These are phyloP conservation scores for Fusarium sp. DNA, from an alignment of 2,329 filamentous ascomycete genomes.

Conservation along the genomic window DNA sequence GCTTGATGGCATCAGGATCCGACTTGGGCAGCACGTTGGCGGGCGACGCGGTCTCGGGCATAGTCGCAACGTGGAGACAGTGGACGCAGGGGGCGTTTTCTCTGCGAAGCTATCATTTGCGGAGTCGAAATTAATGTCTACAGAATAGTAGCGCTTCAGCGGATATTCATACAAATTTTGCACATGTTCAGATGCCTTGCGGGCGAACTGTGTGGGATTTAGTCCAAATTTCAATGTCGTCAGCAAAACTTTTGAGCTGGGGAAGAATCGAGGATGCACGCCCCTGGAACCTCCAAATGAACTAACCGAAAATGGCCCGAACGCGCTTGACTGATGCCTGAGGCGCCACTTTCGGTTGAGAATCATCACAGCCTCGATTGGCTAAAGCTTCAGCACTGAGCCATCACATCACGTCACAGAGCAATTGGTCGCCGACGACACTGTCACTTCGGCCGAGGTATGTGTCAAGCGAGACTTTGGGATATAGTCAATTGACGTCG, in stretches of 20 bases:
- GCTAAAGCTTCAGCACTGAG: slow-evolving; percentile 46
- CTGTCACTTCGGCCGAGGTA: slow-evolving; percentile 49
- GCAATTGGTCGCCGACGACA: slow-evolving; percentile 52
- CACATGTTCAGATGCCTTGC: slow-evolving; percentile 64
- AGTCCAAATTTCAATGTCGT: slow-evolving; percentile 56
- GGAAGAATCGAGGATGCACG: slow-evolving; percentile 46
- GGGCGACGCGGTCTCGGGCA: slow-evolving; percentile 71
- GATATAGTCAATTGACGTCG: slow-evolving; percentile 17
- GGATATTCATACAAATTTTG: slow-evolving; percentile 62
- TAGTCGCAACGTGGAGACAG: slow-evolving; percentile 60
- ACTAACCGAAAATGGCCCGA: slow-evolving; percentile 44
- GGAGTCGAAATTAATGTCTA: slow-evolving; percentile 66
- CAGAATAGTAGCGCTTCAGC: slow-evolving; percentile 58
- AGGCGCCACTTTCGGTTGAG: slow-evolving; percentile 46
- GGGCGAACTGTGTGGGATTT: slow-evolving; percentile 59
- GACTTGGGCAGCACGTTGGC: slow-evolving; percentile 52
- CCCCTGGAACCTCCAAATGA: slow-evolving; percentile 34
- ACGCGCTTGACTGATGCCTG: slow-evolving; percentile 47
- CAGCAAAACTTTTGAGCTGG: slow-evolving; percentile 62
- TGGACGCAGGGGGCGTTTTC: slow-evolving; percentile 61
- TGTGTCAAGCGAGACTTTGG: background rate
- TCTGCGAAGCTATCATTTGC: slow-evolving; percentile 70
- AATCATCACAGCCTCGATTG: slow-evolving; percentile 50
- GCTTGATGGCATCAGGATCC: slow-evolving; percentile 43
- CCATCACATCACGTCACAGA: slow-evolving; percentile 47